A percentile compares a stretch with the other conserved stretches of the same genome.
phyloP scores from a whole-genome alignment of 2,329 filamentous ascomycete genomes.

The Ceratocystis eucalypticola region DNA sequence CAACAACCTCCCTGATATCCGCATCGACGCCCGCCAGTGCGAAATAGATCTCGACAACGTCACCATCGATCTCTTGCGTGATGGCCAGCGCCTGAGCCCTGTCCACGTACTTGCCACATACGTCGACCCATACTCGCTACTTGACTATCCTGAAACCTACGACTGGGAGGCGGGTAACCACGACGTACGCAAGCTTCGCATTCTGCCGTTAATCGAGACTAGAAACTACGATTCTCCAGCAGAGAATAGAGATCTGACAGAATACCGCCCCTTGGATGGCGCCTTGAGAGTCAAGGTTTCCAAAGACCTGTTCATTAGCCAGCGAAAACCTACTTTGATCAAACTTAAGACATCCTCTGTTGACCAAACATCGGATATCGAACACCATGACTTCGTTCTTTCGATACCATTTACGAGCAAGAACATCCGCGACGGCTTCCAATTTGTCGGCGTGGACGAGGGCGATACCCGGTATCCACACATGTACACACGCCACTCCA shows the following conservation, averaged over 20 bases:
- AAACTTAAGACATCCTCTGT: constrained; percentile 35
- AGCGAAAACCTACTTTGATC: constrained; percentile 31
- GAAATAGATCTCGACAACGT: constrained; percentile 42
- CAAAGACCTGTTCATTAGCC: constrained; percentile 15
- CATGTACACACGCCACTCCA: constrained; percentile 72
- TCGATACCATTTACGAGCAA: constrained; percentile 64
- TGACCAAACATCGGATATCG: constrained; percentile 26
- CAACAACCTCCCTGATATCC: constrained; percentile 44
- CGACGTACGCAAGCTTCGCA: constrained; percentile 57
- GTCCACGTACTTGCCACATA: constrained; percentile 29
- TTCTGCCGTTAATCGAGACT: constrained; percentile 38
- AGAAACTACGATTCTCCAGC: constrained; percentile 41
- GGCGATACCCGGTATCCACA: constrained; percentile 78
- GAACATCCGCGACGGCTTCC: constrained; percentile 69
- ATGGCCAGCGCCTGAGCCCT: constrained; percentile 24
- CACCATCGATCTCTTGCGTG: constrained; percentile 33
- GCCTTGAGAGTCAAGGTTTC: constrained; percentile 32
- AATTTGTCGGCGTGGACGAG: constrained; percentile 76
- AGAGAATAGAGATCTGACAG: constrained; percentile 40
- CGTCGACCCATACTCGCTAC: constrained; percentile 52
- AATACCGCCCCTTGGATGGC: constrained; percentile 43
- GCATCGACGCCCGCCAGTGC: constrained; percentile 49
- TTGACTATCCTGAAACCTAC: constrained; percentile 48
- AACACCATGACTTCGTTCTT: constrained; percentile 33
- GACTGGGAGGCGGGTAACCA: constrained; percentile 59